These are phyloP conservation scores for Ilyonectria robusta DNA, from an alignment of 2,329 filamentous ascomycete species.

Conservation along the genomic window DNA sequence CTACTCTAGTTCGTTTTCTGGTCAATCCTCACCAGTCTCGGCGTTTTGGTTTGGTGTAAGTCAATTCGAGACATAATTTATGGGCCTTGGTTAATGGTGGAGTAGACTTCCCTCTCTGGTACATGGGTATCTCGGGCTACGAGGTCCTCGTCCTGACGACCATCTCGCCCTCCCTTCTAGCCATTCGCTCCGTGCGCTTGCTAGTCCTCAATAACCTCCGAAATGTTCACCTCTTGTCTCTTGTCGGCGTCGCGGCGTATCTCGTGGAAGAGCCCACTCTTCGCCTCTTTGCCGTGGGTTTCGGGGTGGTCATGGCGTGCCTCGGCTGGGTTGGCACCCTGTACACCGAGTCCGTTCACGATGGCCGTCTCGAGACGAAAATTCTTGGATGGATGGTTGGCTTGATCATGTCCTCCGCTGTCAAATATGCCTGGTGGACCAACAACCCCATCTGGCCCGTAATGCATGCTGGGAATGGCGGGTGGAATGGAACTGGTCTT, in stretches of 20 bases:
- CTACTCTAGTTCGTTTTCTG: slow-evolving; percentile 86
- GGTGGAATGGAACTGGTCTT: slow-evolving; percentile 90
- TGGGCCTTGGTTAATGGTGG: slow-evolving; percentile 33
- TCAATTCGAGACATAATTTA: slow-evolving; percentile 41
- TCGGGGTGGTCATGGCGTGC: slow-evolving; percentile 84
- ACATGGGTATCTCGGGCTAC: slow-evolving; percentile 99
- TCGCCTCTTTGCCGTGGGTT: slow-evolving; percentile 85
- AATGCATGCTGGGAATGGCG: slow-evolving; percentile 90
- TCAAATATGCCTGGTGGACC: slow-evolving; percentile 93
- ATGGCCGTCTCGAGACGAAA: slow-evolving; percentile 83
- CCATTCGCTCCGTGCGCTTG: slow-evolving; percentile 77
- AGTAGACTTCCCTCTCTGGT: slow-evolving; percentile 93
- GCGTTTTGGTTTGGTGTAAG: slow-evolving; percentile 93
- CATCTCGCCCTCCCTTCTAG: slow-evolving; percentile 84
- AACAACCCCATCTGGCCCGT: slow-evolving; percentile 99
- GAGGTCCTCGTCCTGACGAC: slow-evolving; percentile 91
- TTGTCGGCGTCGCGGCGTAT: slow-evolving; percentile 85
- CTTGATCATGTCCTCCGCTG: slow-evolving; percentile 85
- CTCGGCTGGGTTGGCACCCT: slow-evolving; percentile 88
- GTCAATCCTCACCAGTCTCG: slow-evolving; percentile 92
- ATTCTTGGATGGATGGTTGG: slow-evolving; percentile 86
- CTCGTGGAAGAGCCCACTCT: slow-evolving; percentile 78
- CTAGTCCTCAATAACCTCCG: slow-evolving; percentile 79
- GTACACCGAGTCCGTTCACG: slow-evolving; percentile 82
- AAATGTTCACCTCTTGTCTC: slow-evolving; percentile 81